phyloP scores from a whole-genome alignment of 2,329 filamentous ascomycete species.

The Westerdykella aurantiaca region DNA sequence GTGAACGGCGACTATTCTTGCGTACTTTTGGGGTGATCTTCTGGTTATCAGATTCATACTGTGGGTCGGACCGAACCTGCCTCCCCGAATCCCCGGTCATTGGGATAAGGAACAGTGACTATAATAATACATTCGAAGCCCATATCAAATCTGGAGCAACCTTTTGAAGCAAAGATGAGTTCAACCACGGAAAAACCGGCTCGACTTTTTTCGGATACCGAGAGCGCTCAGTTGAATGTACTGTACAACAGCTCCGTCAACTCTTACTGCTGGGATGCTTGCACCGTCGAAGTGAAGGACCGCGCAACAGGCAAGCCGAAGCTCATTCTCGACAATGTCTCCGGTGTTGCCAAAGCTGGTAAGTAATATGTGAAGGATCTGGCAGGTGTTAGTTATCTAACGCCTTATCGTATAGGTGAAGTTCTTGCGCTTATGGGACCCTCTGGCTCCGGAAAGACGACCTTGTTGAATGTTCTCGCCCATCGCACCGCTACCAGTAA shows the following conservation, averaged over 20 bases:
- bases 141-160: too few relatives aligned
- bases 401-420: constrained; percentile 50
- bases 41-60: too few relatives aligned
- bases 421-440: constrained; percentile 79
- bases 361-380: not conserved
- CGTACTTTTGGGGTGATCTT: too few relatives aligned
- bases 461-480: constrained; percentile 73
- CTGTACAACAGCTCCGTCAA: constrained; percentile 55
- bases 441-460: constrained; percentile 68
- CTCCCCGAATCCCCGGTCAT: too few relatives aligned
- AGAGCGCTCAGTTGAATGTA: too few relatives aligned
- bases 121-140: too few relatives aligned
- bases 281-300: constrained; percentile 69
- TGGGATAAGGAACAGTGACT: too few relatives aligned
- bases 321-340: constrained; percentile 57
- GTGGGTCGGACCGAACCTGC: too few relatives aligned
- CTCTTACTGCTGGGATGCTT: constrained; percentile 59
- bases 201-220: too few relatives aligned
- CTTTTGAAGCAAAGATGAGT: too few relatives aligned
- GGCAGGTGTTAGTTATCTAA: constrained; percentile 21
- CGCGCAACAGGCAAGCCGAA: constrained; percentile 58
- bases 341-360: constrained; percentile 61
- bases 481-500: constrained; percentile 52
- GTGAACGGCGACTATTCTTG: too few relatives aligned
- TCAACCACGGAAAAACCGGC: too few relatives aligned